Conservation (phyloP, 371 early-diverging fungal genomes). For the Mucor irregularis region DNA sequence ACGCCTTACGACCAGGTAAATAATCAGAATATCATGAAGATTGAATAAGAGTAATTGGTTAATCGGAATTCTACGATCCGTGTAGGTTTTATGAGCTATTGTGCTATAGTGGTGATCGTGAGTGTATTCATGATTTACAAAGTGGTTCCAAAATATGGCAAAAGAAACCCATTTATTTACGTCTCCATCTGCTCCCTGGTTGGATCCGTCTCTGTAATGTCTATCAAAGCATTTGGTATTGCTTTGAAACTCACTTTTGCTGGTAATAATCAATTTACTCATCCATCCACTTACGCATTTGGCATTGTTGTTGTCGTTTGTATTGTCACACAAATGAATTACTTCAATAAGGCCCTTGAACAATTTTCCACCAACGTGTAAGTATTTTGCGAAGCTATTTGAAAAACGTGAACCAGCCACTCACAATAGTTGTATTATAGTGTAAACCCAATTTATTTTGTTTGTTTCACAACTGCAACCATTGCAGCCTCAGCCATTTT, state of each 20-base stretch:
- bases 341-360: slow-evolving; percentile 94
- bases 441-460: slow-evolving; percentile 91
- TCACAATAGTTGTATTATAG: too few species aligned
- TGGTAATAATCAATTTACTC: slow-evolving; percentile 87
- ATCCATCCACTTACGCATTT: slow-evolving; percentile 86
- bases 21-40: background rate
- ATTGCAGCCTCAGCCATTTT: slow-evolving; percentile 85
- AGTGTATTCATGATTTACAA: slow-evolving; percentile 75
- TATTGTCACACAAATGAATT: slow-evolving; percentile 92
- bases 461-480: slow-evolving; percentile 91
- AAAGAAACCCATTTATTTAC: slow-evolving; percentile 77
- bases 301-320: slow-evolving; percentile 72
- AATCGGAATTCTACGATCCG: too few species aligned
- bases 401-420: too few species aligned
- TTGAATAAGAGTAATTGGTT: slow-evolving; percentile 79
- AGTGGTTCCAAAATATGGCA: slow-evolving; percentile 81
- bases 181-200: slow-evolving; percentile 85
- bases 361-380: slow-evolving; percentile 85
- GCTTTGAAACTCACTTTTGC: slow-evolving; percentile 90
- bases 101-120: slow-evolving; percentile 57
- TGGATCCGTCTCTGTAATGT: slow-evolving; percentile 90
- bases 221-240: slow-evolving; percentile 90
- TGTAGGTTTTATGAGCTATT: slow-evolving; percentile 78
- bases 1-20: slow-evolving; percentile 38
- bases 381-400: slow-evolving; percentile 10